Conservation (phyloP, 225 moss, liverwort and hornwort species). For the Climacium dendroides region DNA sequence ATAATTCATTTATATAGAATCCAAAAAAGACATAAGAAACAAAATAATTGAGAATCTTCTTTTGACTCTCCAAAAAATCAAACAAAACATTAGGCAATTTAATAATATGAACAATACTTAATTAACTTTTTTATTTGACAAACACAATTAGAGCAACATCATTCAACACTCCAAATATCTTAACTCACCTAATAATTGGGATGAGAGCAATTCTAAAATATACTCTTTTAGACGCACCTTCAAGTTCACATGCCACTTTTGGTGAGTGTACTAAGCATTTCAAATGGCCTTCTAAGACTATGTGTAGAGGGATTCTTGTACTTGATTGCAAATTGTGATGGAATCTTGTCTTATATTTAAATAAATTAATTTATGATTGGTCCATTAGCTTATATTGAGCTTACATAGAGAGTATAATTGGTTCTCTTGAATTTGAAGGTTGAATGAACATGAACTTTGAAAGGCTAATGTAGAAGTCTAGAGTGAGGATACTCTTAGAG, state of each 20-base stretch:
- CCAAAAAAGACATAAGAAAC: not conserved
- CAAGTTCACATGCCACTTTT: not conserved
- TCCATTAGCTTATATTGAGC: fast-evolving
- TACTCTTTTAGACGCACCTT: not conserved
- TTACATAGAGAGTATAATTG: not conserved
- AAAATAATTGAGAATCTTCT: not conserved
- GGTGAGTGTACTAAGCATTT: not conserved
- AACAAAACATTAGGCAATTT: not conserved
- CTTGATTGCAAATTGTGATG: not conserved
- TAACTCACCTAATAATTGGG: not conserved
- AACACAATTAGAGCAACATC: fast-evolving
- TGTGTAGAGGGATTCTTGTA: too few species aligned
- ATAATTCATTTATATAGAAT: not conserved
- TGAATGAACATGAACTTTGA: not conserved
- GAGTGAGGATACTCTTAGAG: not conserved
- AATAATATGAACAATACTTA: not conserved
- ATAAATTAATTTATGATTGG: not conserved
- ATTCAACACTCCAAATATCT: fast-evolving
- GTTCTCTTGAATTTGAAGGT: not conserved
- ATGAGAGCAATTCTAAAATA: not conserved
- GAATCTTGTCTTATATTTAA: not conserved
- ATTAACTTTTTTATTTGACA: not conserved
- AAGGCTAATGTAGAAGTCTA: too few species aligned
- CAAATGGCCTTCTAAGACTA: not conserved
- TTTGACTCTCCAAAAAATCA: not conserved